phyloP scores from a whole-genome alignment of 1,284 basidiomycete genomes.

The Microbotryum saponariae region DNA sequence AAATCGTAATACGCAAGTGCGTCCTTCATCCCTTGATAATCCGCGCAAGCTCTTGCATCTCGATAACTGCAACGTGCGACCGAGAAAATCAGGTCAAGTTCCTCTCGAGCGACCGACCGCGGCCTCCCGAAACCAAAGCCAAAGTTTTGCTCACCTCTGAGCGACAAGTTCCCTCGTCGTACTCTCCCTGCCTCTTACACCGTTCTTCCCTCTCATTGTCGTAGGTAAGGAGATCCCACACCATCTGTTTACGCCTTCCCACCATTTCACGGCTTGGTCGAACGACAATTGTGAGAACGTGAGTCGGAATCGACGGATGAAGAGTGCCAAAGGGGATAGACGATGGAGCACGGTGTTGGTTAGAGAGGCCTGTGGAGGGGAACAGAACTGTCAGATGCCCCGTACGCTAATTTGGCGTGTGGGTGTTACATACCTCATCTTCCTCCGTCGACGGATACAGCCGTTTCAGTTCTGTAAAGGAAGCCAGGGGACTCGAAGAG shows the following conservation, averaged over 20 bases:
- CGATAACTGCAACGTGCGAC: conserved; percentile 2
- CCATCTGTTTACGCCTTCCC: conserved; percentile 3
- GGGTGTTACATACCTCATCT: conserved; percentile 13
- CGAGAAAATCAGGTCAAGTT: not conserved
- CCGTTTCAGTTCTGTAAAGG: conserved; percentile 1
- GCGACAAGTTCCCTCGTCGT: not conserved
- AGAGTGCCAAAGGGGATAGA: conserved; percentile 27
- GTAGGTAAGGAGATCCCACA: not conserved
- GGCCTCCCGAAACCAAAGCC: too few species aligned
- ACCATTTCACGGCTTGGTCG: conserved; percentile 12
- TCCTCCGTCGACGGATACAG: conserved; percentile 11
- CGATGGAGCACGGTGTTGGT: conserved; percentile 18
- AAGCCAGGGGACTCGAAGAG: not conserved
- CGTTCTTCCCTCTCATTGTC: not conserved
- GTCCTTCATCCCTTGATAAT: conserved; percentile 10
- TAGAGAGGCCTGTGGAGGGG: conserved; percentile 1
- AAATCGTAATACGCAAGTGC: conserved; percentile 3
- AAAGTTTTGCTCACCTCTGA: too few species aligned
- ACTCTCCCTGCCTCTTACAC: not conserved
- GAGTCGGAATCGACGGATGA: conserved; percentile 20
- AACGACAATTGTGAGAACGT: conserved; percentile 13
- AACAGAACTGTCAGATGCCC: too few species aligned
- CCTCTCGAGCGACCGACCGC: not conserved
- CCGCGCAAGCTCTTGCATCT: not conserved
- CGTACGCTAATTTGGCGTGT: too few species aligned